A percentile compares a stretch with the other conserved stretches of the same genome.
phyloP scores from a whole-genome alignment of 345 rosid species.

The Trapa bicornis region DNA sequence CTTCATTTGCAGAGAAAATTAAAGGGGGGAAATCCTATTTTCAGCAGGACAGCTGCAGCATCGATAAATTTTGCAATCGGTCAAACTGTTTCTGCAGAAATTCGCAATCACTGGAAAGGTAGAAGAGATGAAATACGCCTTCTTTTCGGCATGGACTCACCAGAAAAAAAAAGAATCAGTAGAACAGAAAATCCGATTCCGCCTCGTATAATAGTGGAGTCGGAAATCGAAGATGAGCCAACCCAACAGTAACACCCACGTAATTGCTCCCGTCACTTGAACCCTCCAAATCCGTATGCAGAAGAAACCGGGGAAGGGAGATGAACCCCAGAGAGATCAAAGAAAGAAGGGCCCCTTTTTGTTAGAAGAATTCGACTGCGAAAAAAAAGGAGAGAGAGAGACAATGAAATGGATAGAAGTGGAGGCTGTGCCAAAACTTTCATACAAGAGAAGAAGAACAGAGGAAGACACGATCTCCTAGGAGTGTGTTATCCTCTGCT shows the following conservation, averaged over 20 bases:
- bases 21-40: not conserved
- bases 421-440: not conserved
- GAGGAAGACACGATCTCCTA: not conserved
- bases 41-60: not conserved
- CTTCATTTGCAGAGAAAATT: not conserved
- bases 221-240: not conserved
- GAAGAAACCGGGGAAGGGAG: slow-evolving; percentile 5
- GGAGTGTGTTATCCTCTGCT: not conserved
- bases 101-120: not conserved
- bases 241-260: slow-evolving; percentile 1
- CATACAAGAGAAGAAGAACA: not conserved
- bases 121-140: not conserved
- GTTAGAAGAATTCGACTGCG: not conserved
- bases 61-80: not conserved
- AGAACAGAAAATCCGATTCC: not conserved
- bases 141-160: not conserved
- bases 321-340: slow-evolving; percentile 5
- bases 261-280: not conserved
- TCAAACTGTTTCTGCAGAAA: not conserved
- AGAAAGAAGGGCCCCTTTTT: not conserved
- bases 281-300: not conserved
- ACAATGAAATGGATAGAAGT: not conserved
- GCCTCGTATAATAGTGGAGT: not conserved
- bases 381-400: not conserved
- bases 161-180: not conserved